These are phyloP conservation scores for Acorus gramineus DNA, from an alignment of 106 monocot genomes.

Conservation along the genomic window DNA sequence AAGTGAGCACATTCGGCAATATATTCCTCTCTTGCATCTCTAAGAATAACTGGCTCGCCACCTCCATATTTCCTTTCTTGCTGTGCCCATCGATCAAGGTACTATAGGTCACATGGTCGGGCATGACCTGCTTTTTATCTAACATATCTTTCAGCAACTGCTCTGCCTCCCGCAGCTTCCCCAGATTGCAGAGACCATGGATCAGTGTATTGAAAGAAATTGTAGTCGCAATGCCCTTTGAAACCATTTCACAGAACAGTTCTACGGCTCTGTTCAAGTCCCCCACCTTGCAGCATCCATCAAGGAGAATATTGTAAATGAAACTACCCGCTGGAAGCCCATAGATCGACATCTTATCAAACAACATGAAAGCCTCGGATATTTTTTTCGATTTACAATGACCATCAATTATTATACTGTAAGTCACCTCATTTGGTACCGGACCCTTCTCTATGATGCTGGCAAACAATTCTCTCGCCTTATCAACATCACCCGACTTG, in stretches of 20 bases:
- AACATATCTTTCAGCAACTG: slow-evolving; percentile 43
- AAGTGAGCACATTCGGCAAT: slow-evolving; percentile 36
- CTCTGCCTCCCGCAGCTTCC: slow-evolving; percentile 45
- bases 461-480: slow-evolving; percentile 40
- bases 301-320: slow-evolving; percentile 42
- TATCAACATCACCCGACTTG: slow-evolving; percentile 45
- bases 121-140: slow-evolving; percentile 33
- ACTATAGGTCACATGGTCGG: slow-evolving; percentile 39
- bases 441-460: slow-evolving; percentile 34
- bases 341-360: slow-evolving; percentile 60
- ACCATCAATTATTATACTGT: slow-evolving; percentile 66
- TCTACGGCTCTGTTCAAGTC: slow-evolving; percentile 38
- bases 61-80: slow-evolving; percentile 38
- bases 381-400: slow-evolving; percentile 48
- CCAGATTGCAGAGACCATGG: slow-evolving; percentile 58
- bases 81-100: slow-evolving; percentile 49
- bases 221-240: slow-evolving; percentile 30
- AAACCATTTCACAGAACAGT: slow-evolving; percentile 39
- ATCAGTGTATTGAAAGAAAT: slow-evolving; percentile 54
- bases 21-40: slow-evolving; percentile 57
- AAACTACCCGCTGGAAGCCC: slow-evolving; percentile 45
- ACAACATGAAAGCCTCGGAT: slow-evolving; percentile 50
- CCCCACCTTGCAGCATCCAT: slow-evolving; percentile 53
- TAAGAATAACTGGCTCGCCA: slow-evolving; percentile 35
- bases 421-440: slow-evolving; percentile 53